Base-by-base conservation (phyloP, 768 basidiomycete genomes). In the Pholiota microspora region DNA sequence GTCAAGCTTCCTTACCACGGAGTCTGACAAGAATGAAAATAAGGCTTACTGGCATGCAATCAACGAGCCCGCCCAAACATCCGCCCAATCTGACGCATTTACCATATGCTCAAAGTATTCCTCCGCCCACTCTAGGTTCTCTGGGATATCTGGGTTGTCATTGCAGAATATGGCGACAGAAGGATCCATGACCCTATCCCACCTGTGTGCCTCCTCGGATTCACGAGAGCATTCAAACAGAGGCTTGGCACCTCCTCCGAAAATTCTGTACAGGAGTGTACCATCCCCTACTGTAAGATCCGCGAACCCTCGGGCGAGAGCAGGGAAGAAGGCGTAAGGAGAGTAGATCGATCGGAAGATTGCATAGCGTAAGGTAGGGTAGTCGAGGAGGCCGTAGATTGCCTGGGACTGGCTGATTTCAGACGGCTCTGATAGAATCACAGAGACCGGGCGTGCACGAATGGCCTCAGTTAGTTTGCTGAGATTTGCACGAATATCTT, bases 381-480 rank as follows among this genome's bases (percentile, higher is more conserved):
- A 74, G 59, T 77, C 74, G 0, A 78, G 53, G 15, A 77, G 34
- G 4, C 75, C 75, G 53, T 75, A 77, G 0, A 59, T 61, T 0
- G 50, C 18, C 4, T 16, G 18, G 40, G 40, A 21, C 12, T 58
- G 0, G 56, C 32, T 0, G 68, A 66, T 29, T 58, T 62, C 27
- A 21, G 31, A 31, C 1, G 45, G 27, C 24, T 8, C 27, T 12
- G 38, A 28, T 10, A 42, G 10, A 7, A 42, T 4, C 10, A 77
- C 68, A 0, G 76, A 71, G 1, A 76, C 44, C 0, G 78, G 77
- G 0, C 59, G 62, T 0, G 53, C 38, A 8, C 65, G 64, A 1
- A 78, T 49, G n/a, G 62, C 51, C 1, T 67, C 64, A 46, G 71
- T 73, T 1, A 78, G 55, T 1, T 49, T 50, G 1, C 72, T 72